Base-by-base conservation (phyloP, 352 stramenopile species). In the Globisporangium yorkense region DNA sequence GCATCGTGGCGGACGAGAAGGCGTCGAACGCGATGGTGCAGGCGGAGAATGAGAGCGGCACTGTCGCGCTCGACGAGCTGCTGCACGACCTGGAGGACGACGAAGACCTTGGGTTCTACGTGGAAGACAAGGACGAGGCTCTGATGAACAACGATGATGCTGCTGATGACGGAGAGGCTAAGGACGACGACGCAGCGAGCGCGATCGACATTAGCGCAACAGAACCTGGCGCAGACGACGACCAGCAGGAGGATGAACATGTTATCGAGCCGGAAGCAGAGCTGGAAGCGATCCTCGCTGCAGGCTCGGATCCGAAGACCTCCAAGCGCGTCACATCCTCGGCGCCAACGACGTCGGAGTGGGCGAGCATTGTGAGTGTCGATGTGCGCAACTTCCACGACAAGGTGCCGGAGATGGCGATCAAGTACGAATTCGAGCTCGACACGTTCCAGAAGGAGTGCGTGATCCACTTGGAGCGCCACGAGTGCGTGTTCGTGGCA, bases 401-500 rank as follows among this genome's bases (percentile, higher is more conserved):
- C 0, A 90, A 92, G 55, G 80, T 94, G 2, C 83, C 84, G 0
- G 78, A 90, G 16, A 89, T 90, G 73, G 85, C 85, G 18, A 90
- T 93, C 54, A 74, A 78, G 58, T 93, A 92, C 60, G 59, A 70
- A 0, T 94, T 94, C 48, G 82, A 92, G 62, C 80, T 99, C 21
- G 96, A 99, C 72, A 79, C 84, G 54, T 99, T 99, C 72, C 97
- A 99, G 70, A 98, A 98, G 69, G 89, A 98, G 70, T 97, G 95
- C 43, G 80, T 99, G 24, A 70, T 97, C 50, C 90, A 97, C 65
- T 68, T 99, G 18, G 96, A 99, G 51, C 72, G 85, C 40, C 86
- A 94, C 54, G 94, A 98, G 66, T 94, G 79, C 53, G 96, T 99
- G 6, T 98, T 99, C 44, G 92, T 99, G 9, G 92, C 96, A 10